Base-by-base conservation (phyloP, 768 basidiomycete genomes). In the Psilocybe cyanescens region DNA sequence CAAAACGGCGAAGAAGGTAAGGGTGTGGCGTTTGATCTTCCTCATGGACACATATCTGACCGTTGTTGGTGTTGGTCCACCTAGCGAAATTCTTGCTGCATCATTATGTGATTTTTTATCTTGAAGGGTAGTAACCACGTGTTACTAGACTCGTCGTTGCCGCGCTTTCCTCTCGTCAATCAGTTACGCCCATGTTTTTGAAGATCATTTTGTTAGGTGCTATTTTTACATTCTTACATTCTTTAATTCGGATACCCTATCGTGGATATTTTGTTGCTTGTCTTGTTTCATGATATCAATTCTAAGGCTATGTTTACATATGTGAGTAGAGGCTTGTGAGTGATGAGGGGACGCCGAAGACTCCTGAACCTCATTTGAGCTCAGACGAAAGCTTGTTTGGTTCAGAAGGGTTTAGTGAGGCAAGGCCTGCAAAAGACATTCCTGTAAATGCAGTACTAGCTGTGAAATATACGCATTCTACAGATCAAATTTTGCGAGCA, bases 1-100 rank as follows among this genome's bases (percentile, higher is more conserved):
- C 82, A 97, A 98, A 90, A 97, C 96, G 7, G 95, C 97, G 2
- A 99, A 98, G 91, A 97, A 96, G 91, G 96, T 95, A 58, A 55
- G 83, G 70, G 3, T 58, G 29, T 28, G 1, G 28, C n/a, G 39
- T 9, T 31, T 45, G 47, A 50, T 52, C 44, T 47, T 11, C 16
- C n/a, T 14, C 19, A 19, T 19, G 19, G 19, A 19, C 19, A 19
- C 19, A 19, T 16, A 61, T 19, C 17, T 37, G 39, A 6, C 29
- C 69, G 57, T 70, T 59, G 46, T 63, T 55, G 28, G 50, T 51
- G 17, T n/a, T 57, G n/a, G 59, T 37, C 24, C 59, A 31, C 72
- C 24, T 31, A 95, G 93, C 94, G 97, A 93, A 97, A 97, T 77
- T 91, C 92, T 28, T 98, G 96, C 78, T 97, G 95, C 72, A 81